Evolutionary conservation across 1,284 basidiomycete species (phyloP).

Genomic region (Sphagnurus paluster): DNA sequence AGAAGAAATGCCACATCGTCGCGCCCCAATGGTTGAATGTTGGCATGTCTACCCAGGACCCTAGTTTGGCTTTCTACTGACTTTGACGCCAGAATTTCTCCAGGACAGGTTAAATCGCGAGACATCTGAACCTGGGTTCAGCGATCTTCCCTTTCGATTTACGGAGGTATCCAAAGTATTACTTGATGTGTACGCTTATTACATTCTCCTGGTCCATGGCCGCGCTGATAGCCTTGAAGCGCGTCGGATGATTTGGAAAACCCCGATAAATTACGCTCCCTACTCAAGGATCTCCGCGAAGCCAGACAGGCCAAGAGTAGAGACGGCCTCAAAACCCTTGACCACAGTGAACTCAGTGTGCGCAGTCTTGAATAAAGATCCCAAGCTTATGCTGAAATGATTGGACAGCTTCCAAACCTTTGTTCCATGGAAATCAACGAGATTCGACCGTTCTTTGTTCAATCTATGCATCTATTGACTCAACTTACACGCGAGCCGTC

Average conservation of each 20-base stretch:
- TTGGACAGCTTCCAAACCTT: conserved; percentile 78
- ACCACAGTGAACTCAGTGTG: conserved; percentile 81
- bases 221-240: conserved; percentile 40
- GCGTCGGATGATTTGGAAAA: conserved; percentile 88
- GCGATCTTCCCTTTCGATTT: conserved; percentile 81
- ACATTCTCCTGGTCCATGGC: not conserved
- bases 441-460: conserved; percentile 86
- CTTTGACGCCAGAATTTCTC: conserved; percentile 61
- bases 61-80: not conserved
- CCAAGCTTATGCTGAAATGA: not conserved
- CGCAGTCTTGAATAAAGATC: not conserved
- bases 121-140: conserved; percentile 72
- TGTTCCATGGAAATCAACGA: conserved; percentile 93
- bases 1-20: conserved; percentile 92
- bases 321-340: conserved; percentile 73
- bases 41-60: conserved; percentile 53
- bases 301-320: conserved; percentile 92
- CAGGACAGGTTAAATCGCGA: conserved; percentile 73
- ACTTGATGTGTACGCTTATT: conserved; percentile 75
- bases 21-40: conserved; percentile 87
- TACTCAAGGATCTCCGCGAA: conserved; percentile 94
- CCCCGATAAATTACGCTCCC: conserved; percentile 77
- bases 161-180: conserved; percentile 88
- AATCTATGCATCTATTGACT: conserved; percentile 73
- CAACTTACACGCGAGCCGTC: conserved; percentile 35